A percentile compares a stretch with the other conserved stretches of the same genome.
Conservation (phyloP, 306 rosid genomes). For the Cucumis hystrix region DNA sequence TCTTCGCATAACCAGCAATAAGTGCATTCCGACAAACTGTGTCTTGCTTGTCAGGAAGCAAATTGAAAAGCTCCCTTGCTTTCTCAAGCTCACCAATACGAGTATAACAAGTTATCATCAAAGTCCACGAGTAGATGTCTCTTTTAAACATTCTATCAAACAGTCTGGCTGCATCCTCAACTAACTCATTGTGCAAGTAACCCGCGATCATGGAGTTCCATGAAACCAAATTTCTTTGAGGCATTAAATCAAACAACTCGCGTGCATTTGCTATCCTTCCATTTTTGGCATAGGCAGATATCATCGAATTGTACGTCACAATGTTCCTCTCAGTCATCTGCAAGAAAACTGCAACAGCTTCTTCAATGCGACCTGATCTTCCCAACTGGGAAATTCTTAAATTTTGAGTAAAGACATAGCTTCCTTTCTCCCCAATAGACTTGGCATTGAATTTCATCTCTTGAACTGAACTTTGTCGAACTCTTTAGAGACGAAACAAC, state of each 20-base stretch:
- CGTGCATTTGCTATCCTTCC: slow-evolving; percentile 50
- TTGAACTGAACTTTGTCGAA: neutral
- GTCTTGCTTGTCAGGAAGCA: slow-evolving; percentile 56
- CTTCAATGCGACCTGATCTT: slow-evolving; percentile 50
- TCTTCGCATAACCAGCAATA: slow-evolving; percentile 69
- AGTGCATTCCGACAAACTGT: slow-evolving; percentile 65
- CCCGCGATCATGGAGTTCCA: slow-evolving; percentile 79
- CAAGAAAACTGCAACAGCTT: slow-evolving; percentile 46
- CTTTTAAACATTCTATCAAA: slow-evolving; percentile 48
- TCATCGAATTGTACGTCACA: slow-evolving; percentile 78
- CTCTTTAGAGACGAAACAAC: neutral
- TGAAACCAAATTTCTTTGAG: slow-evolving; percentile 46
- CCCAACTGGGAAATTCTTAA: slow-evolving; percentile 44
- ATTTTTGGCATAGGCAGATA: slow-evolving; percentile 52
- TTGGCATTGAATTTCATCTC: slow-evolving; percentile 19
- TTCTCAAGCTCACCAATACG: slow-evolving; percentile 48
- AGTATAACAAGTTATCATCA: slow-evolving; percentile 61
- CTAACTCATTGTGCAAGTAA: slow-evolving; percentile 43
- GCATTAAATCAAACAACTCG: slow-evolving; percentile 54
- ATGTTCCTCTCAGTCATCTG: slow-evolving; percentile 37
- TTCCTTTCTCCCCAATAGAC: slow-evolving; percentile 32
- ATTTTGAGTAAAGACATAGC: slow-evolving; percentile 36
- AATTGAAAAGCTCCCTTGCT: slow-evolving; percentile 47
- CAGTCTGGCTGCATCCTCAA: slow-evolving; percentile 38
- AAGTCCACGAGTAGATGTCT: slow-evolving; percentile 61